Conservation (phyloP, 352 stramenopile genomes). For the Globisporangium apiculatum region DNA sequence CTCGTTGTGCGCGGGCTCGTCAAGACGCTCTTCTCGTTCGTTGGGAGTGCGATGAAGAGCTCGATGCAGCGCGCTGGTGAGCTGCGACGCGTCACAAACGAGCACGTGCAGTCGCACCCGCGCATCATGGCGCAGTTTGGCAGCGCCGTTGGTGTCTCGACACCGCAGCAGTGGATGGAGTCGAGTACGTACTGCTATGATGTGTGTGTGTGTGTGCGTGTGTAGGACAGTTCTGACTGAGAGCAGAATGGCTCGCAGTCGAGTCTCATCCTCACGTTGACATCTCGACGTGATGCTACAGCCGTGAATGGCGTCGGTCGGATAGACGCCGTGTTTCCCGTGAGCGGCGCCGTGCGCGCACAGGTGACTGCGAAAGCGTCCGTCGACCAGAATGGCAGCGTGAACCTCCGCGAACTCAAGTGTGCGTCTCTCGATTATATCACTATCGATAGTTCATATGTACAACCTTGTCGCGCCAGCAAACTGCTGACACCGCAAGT, state of each 20-base stretch:
- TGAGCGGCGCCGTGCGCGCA: conserved; percentile 30
- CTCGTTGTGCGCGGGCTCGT: conserved; percentile 52
- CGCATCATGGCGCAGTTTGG: conserved; percentile 48
- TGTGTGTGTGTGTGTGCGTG: too few species aligned
- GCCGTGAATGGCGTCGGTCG: conserved; percentile 58
- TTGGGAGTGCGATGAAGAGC: conserved; percentile 46
- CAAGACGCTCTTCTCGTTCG: conserved; percentile 62
- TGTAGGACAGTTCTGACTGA: too few species aligned
- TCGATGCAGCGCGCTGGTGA: conserved; percentile 60
- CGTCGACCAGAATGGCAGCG: conserved; percentile 23
- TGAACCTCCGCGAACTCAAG: conserved; percentile 54
- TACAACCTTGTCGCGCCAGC: too few species aligned
- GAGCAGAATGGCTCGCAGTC: too few species aligned
- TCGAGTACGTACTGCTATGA: conserved; percentile 36
- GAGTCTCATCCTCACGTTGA: too few species aligned
- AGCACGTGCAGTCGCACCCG: conserved; percentile 43
- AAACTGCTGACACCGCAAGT: too few species aligned
- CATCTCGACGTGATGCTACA: conserved; percentile 8
- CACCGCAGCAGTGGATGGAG: conserved; percentile 66
- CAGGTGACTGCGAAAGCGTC: conserved; percentile 50
- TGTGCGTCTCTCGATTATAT: conserved; percentile 26
- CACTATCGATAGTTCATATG: too few species aligned
- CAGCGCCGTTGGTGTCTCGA: conserved; percentile 35
- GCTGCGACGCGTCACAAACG: conserved; percentile 40
- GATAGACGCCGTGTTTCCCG: conserved; percentile 59